Base-by-base conservation (phyloP, 177 flowering plant species). In the Vitis hybrid region DNA sequence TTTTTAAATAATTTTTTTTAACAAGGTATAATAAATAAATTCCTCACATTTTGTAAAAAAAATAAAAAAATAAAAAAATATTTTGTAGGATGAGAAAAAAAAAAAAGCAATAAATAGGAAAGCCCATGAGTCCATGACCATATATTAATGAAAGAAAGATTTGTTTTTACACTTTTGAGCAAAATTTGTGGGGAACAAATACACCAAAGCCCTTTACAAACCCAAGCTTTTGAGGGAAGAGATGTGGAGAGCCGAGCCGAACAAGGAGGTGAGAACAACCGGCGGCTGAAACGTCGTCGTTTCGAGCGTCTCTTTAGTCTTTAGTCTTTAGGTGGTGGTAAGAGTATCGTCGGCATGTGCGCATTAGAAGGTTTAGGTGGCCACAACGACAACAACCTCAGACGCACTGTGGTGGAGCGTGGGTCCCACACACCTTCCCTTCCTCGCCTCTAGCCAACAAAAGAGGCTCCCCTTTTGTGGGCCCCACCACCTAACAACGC, bases 391-490 rank as follows among this genome's bases (percentile, higher is more conserved):
- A 35, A 35, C 40, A 35, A 55, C 66, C 30, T 21, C 59, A 51
- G 52, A 27, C 10, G 7, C 24, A 30, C 51, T 4, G 10, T 46
- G 51, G 9, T 14, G 48, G 13, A 9, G 12, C 27, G 0, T 32
- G 21, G 55, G 16, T 56, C 66, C 55, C 19, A 19, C 60, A n/a
- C 61, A 50, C 66, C 66, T 48, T 27, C 56, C 52, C 61, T 62
- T 70, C 72, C 58, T 58, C 69, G 55, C 60, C 78, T 62, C 4
- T 35, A 62, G 71, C 71, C 76, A 73, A 56, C 68, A 12, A 68
- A 61, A n/a, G 63, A 21, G 66, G n/a, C 14, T 18, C 7, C 60
- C n/a, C 32, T 12, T 2, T 35, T 12, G 4, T 48, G 71, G 62
- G 6, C 65, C 74, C 68, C 62, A 51, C 66, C 59, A n/a, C 35